A percentile compares a stretch with the other conserved stretches of the same genome.
Evolutionary conservation across 106 monocot species (phyloP).

Genomic region (Phalaenopsis aphrodite): DNA sequence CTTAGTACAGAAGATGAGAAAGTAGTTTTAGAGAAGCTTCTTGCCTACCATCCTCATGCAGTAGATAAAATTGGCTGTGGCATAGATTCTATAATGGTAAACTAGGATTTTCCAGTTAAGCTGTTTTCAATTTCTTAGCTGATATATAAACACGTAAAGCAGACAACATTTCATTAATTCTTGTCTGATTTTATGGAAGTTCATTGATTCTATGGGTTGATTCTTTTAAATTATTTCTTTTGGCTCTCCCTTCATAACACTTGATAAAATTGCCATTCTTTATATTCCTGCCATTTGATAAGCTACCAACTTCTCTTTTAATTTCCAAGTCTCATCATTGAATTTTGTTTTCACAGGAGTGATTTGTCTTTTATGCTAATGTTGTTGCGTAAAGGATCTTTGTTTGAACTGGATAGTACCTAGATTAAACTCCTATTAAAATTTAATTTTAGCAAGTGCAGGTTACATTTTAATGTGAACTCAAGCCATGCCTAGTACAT

Average conservation of each 20-base stretch:
- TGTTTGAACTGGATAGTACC: not conserved
- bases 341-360: not conserved
- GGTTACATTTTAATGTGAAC: no score
- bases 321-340: not conserved
- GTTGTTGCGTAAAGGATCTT: not conserved
- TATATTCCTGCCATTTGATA: not conserved
- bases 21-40: constrained; percentile 64
- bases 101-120: not conserved
- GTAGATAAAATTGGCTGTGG: constrained; percentile 85
- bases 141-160: not conserved
- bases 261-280: not conserved
- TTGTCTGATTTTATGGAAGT: not conserved
- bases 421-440: no score
- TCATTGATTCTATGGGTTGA: not conserved
- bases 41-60: constrained; percentile 68
- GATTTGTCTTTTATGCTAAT: not conserved
- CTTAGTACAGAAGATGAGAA: constrained; percentile 61
- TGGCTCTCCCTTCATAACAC: not conserved
- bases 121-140: not conserved
- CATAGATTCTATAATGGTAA: constrained; percentile 78
- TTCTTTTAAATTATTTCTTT: not conserved
- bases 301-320: not conserved
- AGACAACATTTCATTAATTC: not conserved
- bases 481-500: no score
- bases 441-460: no score